A percentile compares a stretch with the other conserved stretches of the same genome.
Evolutionary conservation across 352 stramenopile genomes (phyloP).

Genomic region (Phytophthora pluvialis): DNA sequence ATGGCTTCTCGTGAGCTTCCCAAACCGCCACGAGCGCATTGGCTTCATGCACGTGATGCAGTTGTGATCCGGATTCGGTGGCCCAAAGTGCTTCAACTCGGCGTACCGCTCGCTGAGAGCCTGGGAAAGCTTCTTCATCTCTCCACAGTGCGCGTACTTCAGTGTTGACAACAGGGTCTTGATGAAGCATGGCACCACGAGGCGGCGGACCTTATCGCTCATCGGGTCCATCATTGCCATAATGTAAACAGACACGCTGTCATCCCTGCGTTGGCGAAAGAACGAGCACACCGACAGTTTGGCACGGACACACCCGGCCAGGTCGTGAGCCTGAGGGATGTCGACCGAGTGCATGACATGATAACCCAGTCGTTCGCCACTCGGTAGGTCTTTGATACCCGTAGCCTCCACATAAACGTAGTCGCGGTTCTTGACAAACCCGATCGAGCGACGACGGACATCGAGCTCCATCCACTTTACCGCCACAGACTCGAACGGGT

Average conservation of each 20-base stretch:
- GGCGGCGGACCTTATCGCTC: conserved; percentile 22
- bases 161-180: conserved; percentile 34
- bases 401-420: conserved; percentile 68
- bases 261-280: conserved; percentile 33
- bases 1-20: conserved; percentile 14
- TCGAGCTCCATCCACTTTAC: conserved; percentile 52
- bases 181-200: conserved; percentile 30
- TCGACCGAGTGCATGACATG: conserved; percentile 49
- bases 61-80: conserved; percentile 20
- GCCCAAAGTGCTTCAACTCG: conserved; percentile 18
- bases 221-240: conserved; percentile 41
- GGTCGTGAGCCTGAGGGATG: conserved; percentile 45
- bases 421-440: conserved; percentile 55
- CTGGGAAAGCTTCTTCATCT: conserved; percentile 41
- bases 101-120: conserved; percentile 31
- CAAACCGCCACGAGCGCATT: conserved; percentile 21
- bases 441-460: conserved; percentile 32
- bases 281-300: conserved; percentile 58
- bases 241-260: conserved; percentile 48
- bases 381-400: conserved; percentile 18
- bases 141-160: conserved; percentile 34
- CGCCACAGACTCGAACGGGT: conserved; percentile 50
- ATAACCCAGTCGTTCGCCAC: conserved; percentile 38
- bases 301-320: conserved; percentile 41
- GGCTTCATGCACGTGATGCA: conserved; percentile 38